phyloP scores from a whole-genome alignment of 306 rosid species.

The Lupinus albus region DNA sequence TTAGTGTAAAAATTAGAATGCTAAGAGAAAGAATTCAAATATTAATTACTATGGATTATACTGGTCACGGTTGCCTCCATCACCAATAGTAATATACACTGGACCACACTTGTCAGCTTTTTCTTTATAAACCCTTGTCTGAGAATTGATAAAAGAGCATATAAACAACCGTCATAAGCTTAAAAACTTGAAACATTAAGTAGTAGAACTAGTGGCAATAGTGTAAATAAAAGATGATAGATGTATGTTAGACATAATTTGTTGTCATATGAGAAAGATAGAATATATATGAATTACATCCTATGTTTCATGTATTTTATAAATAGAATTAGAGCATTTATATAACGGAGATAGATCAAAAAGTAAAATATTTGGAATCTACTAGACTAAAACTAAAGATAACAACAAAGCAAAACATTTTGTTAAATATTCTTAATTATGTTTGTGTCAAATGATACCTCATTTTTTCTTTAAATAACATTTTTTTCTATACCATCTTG shows the following conservation, averaged over 20 bases:
- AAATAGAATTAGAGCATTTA: too few relatives aligned
- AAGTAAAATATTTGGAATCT: too few relatives aligned
- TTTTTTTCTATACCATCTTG: background rate
- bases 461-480: background rate
- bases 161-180: too few relatives aligned
- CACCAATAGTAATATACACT: constrained; percentile 74
- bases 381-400: too few relatives aligned
- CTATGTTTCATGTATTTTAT: too few relatives aligned
- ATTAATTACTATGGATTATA: constrained; percentile 50
- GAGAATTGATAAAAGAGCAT: background rate
- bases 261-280: too few relatives aligned
- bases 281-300: too few relatives aligned
- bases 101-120: constrained; percentile 67
- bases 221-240: background rate
- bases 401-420: too few relatives aligned
- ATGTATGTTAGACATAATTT: too few relatives aligned
- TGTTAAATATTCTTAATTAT: too few relatives aligned
- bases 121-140: constrained; percentile 80
- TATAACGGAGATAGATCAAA: too few relatives aligned
- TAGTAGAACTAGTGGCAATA: background rate
- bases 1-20: background rate
- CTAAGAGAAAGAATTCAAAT: background rate
- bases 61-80: constrained; percentile 97
- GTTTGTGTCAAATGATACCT: too few relatives aligned
- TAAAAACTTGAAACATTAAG: background rate